Percentiles rank a stretch among this genome's conserved stretches.
phyloP scores from a whole-genome alignment of 2,329 filamentous ascomycete species.

The Geosmithia flava region DNA sequence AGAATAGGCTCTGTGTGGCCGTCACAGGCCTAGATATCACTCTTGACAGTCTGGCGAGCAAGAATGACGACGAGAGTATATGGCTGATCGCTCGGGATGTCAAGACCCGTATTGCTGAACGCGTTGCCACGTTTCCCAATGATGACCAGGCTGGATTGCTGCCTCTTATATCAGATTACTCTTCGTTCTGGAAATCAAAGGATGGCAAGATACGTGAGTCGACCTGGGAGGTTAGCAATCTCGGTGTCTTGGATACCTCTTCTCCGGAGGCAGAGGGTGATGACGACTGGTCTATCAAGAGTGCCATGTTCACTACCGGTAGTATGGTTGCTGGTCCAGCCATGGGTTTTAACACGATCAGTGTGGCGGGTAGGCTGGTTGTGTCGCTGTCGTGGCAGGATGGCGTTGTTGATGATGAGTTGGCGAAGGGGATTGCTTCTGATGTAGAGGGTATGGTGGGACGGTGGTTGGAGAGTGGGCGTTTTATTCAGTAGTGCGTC shows the following conservation, averaged over 20 bases:
- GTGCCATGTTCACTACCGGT: constrained; percentile 37
- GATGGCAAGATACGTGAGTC: constrained; percentile 26
- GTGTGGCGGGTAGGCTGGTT: constrained; percentile 27
- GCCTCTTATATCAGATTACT: constrained; percentile 28
- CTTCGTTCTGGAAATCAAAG: constrained; percentile 23
- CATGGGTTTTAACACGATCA: constrained; percentile 31
- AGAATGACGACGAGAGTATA: constrained; percentile 16
- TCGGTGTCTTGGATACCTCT: constrained; percentile 23
- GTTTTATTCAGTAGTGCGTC: not conserved
- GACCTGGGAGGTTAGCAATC: constrained; percentile 41
- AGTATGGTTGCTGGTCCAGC: constrained; percentile 28
- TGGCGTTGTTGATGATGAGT: constrained; percentile 21
- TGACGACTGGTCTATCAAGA: constrained; percentile 21
- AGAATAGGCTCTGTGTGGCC: constrained; percentile 22
- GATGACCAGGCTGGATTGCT: constrained; percentile 32
- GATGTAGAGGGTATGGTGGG: constrained; percentile 18
- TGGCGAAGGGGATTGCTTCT: constrained; percentile 21
- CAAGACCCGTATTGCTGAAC: constrained; percentile 19
- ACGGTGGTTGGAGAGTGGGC: not conserved
- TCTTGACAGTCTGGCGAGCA: not conserved
- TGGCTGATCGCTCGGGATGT: constrained; percentile 28
- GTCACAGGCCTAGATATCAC: constrained; percentile 21
- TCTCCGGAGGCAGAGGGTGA: not conserved
- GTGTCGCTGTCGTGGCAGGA: constrained; percentile 37
- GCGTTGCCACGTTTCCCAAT: constrained; percentile 18